Evolutionary conservation across 495 filamentous ascomycete species (phyloP), one percentile per base, ranked within the genome.

Genomic region (Penicilliopsis zonata): DNA sequence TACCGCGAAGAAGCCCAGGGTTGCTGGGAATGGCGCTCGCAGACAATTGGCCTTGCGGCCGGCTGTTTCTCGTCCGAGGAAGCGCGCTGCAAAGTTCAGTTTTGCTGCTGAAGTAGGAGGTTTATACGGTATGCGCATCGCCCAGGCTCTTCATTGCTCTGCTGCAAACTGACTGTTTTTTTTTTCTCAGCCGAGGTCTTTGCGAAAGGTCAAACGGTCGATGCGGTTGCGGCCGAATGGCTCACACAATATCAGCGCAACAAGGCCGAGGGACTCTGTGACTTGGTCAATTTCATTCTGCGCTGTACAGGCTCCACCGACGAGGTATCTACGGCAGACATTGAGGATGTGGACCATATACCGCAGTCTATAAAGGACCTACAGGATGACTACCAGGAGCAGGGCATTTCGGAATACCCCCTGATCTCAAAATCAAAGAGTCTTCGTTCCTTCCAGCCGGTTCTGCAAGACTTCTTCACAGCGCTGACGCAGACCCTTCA

Each of bases 321-420:
- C 17, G 65, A 76, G 34, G 70, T 96, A 15, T 76, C 74, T 8
- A 63, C 64, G 8, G 74, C 87, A 38, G 83, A 95, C 47, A 81
- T 90, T 26, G 72, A 74, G 32, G 90, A 98, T 46, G 74, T 83
- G 13, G 92, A 98, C 48, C 77, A 85, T 47, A 74, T 69, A 23
- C 67, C 78, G 1, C 69, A 72, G 34, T 67, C 65, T 33, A 57
- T 96, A 14, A 57, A 58, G 1, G 85, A 96, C 43, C 57, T 95
- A 5, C 83, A 93, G 53, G 76, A 83, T 25, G 74, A 80, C 35
- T 90, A 82, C 49, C 70, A 84, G 38, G 70, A 76, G 56, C 73
- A 82, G 54, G 75, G 76, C 25, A 77, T 86, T 25, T 73, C 80
- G 12, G 92, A 95, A 16, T 98, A 96, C 46, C 92, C 90, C n/a